Conservation (phyloP, 2,329 filamentous ascomycete species). For the Seiridium cupressi region DNA sequence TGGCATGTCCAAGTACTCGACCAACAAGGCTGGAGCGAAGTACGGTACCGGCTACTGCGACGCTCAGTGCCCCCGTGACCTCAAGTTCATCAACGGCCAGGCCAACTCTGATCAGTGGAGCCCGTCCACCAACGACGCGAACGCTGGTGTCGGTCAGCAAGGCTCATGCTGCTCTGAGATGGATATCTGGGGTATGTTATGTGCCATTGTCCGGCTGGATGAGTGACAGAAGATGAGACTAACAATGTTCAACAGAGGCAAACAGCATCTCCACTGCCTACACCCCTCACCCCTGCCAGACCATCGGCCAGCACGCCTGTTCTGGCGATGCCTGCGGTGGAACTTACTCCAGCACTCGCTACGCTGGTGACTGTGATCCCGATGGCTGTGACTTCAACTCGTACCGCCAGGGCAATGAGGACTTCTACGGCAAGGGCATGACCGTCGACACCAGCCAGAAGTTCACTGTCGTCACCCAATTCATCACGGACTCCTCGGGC, state of each 20-base stretch:
- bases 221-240: not conserved
- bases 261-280: constrained; percentile 58
- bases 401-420: constrained; percentile 57
- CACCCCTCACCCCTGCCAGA: constrained; percentile 59
- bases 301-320: constrained; percentile 44
- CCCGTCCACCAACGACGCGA: constrained; percentile 44
- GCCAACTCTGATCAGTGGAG: constrained; percentile 44
- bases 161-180: constrained; percentile 58
- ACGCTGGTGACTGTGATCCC: constrained; percentile 58
- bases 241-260: constrained; percentile 35
- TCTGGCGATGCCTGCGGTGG: constrained; percentile 43
- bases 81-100: constrained; percentile 51
- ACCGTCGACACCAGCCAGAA: constrained; percentile 53
- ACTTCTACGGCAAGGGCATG: constrained; percentile 57
- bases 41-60: constrained; percentile 58
- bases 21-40: constrained; percentile 47
- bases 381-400: constrained; percentile 65
- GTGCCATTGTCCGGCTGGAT: not conserved
- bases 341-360: constrained; percentile 46
- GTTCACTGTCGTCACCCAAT: constrained; percentile 61
- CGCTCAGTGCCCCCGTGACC: constrained; percentile 41
- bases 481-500: constrained; percentile 42
- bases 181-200: constrained; percentile 48
- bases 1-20: constrained; percentile 42
- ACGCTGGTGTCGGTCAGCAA: constrained; percentile 45